Conservation (phyloP, 1,139 yeast species). For the Blastobotrys illinoisensis region DNA sequence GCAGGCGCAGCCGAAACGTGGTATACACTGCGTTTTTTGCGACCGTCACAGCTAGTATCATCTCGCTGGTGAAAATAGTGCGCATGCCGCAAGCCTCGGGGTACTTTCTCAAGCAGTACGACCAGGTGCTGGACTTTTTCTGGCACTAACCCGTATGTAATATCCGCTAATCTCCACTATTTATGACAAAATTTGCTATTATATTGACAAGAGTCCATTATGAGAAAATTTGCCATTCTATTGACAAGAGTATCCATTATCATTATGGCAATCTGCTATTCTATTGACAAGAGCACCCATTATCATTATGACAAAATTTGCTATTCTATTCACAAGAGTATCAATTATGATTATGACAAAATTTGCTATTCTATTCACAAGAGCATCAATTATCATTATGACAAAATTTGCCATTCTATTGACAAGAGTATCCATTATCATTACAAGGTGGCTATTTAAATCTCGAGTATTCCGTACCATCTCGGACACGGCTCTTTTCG, state of each 20-base stretch:
- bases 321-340: not conserved
- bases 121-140: conserved; percentile 7
- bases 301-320: no score
- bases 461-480: not conserved
- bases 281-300: not conserved
- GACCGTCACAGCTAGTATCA: not conserved
- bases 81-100: conserved; percentile 19
- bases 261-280: no score
- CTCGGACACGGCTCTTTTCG: conserved; percentile 38
- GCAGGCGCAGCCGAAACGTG: conserved; percentile 3
- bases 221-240: no score
- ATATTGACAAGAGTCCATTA: not conserved
- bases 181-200: no score
- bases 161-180: not conserved
- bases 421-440: not conserved
- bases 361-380: no score
- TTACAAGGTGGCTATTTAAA: not conserved
- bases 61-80: conserved; percentile 16
- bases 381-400: not conserved
- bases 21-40: not conserved
- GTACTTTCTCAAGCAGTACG: conserved; percentile 22
- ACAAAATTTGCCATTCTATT: no score
- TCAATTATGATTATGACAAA: not conserved
- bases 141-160: not conserved
- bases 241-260: not conserved